Evolutionary conservation across 202 grass and related monocot genomes (phyloP).

Genomic region (Cymbopogon flexuosus): DNA sequence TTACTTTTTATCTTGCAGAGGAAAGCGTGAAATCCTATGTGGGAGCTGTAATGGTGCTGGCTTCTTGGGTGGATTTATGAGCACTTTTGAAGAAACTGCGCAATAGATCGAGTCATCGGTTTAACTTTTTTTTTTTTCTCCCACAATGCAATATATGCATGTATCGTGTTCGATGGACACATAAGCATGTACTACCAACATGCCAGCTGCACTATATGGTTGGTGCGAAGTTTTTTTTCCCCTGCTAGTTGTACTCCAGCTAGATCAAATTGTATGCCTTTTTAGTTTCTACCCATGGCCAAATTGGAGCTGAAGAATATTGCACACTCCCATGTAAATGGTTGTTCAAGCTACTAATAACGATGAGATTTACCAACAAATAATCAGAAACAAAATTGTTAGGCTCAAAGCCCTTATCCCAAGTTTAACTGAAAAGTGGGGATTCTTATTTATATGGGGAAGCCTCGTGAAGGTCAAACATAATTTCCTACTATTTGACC

Average conservation of each 20-base stretch:
- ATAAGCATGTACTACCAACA: not conserved
- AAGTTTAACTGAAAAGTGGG: not conserved
- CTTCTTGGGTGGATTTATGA: slow-evolving; percentile 85
- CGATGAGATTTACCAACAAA: not conserved
- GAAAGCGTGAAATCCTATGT: slow-evolving; percentile 80
- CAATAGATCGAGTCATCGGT: slow-evolving; percentile 9
- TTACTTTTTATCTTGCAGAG: slow-evolving; percentile 35
- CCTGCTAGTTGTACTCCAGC: not conserved
- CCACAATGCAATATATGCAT: not conserved
- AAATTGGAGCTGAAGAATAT: not conserved
- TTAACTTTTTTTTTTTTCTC: too few species aligned
- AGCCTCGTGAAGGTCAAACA: not conserved
- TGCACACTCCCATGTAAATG: not conserved
- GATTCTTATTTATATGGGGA: not conserved
- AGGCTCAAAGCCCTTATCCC: not conserved
- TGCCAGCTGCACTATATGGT: not conserved
- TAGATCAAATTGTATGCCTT: not conserved
- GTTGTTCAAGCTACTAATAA: not conserved
- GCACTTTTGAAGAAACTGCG: slow-evolving; percentile 58
- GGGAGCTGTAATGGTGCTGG: slow-evolving; percentile 91
- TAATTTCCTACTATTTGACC: not conserved
- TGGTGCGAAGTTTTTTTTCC: not conserved
- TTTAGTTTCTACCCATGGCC: not conserved
- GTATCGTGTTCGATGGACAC: not conserved
- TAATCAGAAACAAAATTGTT: not conserved